Conservation (phyloP, 2,329 filamentous ascomycete genomes). For the Geosmithia morbida region DNA sequence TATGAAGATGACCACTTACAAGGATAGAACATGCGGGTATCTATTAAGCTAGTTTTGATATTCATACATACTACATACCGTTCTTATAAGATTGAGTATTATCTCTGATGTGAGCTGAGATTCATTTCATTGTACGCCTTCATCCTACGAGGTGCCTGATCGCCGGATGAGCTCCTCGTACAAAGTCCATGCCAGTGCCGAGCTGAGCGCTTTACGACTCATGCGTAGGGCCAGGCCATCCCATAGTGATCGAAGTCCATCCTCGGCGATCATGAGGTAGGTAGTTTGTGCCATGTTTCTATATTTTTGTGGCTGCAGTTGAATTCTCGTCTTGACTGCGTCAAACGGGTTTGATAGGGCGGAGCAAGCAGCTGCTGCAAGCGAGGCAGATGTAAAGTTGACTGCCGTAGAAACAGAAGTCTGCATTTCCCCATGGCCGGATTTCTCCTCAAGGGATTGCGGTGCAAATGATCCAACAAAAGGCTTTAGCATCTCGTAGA, state of each 20-base stretch:
- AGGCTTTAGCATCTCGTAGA: conserved; percentile 77
- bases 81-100: neutral
- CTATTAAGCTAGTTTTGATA: neutral
- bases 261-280: conserved; percentile 64
- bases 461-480: conserved; percentile 25
- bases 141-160: conserved; percentile 6
- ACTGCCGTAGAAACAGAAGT: conserved; percentile 40
- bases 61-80: neutral
- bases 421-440: conserved; percentile 9
- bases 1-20: neutral
- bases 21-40: neutral
- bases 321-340: conserved; percentile 86
- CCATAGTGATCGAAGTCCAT: conserved; percentile 68
- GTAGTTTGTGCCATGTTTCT: conserved; percentile 69
- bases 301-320: conserved; percentile 75
- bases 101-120: neutral
- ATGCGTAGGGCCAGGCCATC: conserved; percentile 79
- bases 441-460: neutral
- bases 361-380: conserved; percentile 73
- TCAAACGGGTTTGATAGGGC: conserved; percentile 93
- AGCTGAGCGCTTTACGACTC: conserved; percentile 81
- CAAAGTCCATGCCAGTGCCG: conserved; percentile 90
- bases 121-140: neutral
- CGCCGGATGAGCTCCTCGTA: conserved; percentile 86
- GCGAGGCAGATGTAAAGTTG: conserved; percentile 71